Conservation (phyloP, 257 asterid species). For the Leonotis leonurus region DNA sequence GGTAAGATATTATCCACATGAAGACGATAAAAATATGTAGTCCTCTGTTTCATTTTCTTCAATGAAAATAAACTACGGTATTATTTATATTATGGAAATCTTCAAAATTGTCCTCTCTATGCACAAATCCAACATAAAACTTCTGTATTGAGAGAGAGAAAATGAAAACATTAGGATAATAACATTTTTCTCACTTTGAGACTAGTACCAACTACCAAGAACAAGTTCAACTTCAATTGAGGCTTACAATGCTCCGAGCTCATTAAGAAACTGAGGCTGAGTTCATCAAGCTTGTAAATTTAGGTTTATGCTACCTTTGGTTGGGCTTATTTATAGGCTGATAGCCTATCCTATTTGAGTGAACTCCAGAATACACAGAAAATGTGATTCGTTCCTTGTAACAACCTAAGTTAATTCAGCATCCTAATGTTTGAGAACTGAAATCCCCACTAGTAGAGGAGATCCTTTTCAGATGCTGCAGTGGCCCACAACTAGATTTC, state of each 20-base stretch:
- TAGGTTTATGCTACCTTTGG: background rate
- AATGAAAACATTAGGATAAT: background rate
- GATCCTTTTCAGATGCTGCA: background rate
- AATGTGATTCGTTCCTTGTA: background rate
- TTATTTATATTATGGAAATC: background rate
- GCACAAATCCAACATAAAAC: background rate
- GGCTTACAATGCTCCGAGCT: background rate
- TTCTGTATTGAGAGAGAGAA: background rate
- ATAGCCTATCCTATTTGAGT: background rate
- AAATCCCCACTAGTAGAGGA: background rate
- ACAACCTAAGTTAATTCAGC: background rate
- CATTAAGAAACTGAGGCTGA: background rate
- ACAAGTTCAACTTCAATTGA: background rate
- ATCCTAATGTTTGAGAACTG: background rate
- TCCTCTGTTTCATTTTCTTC: background rate
- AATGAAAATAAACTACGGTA: background rate
- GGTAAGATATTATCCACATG: background rate
- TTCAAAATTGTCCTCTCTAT: background rate
- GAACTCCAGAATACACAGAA: background rate
- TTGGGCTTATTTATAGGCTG: background rate
- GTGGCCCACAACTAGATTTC: background rate
- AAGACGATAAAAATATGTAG: background rate
- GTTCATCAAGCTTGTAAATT: background rate
- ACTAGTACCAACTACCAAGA: background rate
- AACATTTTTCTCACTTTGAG: background rate